Evolutionary conservation across 75 land plant genomes (phyloP).

Genomic region (Larix kaempferi): DNA sequence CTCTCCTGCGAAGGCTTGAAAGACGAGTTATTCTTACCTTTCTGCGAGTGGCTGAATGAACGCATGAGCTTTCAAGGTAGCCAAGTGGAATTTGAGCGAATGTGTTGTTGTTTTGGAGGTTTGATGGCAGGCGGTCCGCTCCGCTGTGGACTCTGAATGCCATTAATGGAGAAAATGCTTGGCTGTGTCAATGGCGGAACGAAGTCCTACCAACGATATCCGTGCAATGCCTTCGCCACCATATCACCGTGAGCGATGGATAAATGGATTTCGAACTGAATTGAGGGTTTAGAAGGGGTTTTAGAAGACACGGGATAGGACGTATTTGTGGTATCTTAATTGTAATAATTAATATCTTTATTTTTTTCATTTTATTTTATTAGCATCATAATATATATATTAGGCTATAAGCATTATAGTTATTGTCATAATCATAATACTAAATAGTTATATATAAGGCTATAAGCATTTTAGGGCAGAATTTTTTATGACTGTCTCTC

Average conservation of each 20-base stretch:
- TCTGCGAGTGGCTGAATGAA: neutral
- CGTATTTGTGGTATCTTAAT: neutral
- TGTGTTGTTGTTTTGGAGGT: neutral
- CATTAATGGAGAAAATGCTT: conserved; percentile 6
- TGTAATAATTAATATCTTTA: no score
- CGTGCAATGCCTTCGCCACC: no score
- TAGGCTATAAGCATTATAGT: no score
- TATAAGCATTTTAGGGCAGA: no score
- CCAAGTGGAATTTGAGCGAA: neutral
- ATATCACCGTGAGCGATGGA: no score
- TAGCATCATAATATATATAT: no score
- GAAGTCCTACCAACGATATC: neutral
- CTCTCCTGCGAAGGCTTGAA: conserved; percentile 10
- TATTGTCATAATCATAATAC: no score
- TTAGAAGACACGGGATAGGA: neutral
- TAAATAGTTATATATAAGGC: no score
- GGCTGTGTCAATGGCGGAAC: neutral
- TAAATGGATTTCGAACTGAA: neutral
- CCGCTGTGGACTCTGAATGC: conserved; percentile 12
- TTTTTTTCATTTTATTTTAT: no score
- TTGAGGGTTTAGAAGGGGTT: neutral
- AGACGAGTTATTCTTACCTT: neutral
- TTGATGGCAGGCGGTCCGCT: conserved; percentile 1
- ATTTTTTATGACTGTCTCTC: no score
- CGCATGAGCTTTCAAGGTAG: neutral